Conservation (phyloP, 2,329 filamentous ascomycete species). For the Trichothecium roseum region DNA sequence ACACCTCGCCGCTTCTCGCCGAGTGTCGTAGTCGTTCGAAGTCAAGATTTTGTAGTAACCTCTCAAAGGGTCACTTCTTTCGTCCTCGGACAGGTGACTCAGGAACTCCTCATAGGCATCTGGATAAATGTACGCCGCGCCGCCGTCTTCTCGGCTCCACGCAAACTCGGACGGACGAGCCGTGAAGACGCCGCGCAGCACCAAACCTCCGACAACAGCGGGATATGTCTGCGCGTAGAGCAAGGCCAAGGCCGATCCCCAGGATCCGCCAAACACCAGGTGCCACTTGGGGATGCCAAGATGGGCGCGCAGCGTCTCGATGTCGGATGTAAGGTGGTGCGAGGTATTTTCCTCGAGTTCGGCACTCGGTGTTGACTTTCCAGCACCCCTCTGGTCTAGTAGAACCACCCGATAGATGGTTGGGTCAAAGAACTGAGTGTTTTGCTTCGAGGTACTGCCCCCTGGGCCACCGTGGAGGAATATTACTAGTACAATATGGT, state of each 20-base stretch:
- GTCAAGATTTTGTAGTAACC: background rate
- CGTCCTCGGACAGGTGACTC: background rate
- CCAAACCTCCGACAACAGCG: background rate
- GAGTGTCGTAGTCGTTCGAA: background rate
- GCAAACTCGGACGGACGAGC: background rate
- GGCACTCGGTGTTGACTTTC: background rate
- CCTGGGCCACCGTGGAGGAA: conserved; percentile 1
- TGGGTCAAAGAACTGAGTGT: conserved; percentile 1
- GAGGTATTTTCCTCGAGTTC: conserved; percentile 1
- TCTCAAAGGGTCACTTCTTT: background rate
- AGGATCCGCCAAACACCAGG: conserved; percentile 1
- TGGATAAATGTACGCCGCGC: background rate
- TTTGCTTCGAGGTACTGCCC: background rate
- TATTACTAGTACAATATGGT: too few species aligned
- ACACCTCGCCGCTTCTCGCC: background rate
- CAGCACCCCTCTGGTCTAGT: background rate
- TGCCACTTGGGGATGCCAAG: background rate
- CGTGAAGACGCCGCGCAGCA: background rate
- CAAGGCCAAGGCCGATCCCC: background rate
- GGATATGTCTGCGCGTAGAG: background rate
- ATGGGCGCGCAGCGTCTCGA: conserved; percentile 1
- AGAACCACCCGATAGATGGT: conserved; percentile 1
- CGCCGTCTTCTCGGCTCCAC: background rate
- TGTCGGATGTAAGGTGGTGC: background rate
- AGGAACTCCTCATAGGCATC: background rate